phyloP scores from a whole-genome alignment of 441 rosid species.

The Aquilaria agallochum region DNA sequence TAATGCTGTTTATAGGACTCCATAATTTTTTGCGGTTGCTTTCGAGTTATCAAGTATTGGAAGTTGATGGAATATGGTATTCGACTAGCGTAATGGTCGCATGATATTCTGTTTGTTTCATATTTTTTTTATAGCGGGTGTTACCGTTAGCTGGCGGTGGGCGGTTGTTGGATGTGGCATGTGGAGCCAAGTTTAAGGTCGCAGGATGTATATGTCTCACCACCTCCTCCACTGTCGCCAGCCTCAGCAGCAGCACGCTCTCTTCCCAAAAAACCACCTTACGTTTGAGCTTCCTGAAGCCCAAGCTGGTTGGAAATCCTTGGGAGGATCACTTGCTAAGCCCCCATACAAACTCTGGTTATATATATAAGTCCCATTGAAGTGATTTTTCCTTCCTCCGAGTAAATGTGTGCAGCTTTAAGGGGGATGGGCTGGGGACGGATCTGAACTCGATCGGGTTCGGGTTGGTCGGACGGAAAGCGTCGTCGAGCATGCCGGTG shows the following conservation, averaged over 20 bases:
- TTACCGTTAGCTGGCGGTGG: no score
- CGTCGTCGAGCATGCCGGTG: conserved; percentile 86
- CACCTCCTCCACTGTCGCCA: conserved; percentile 53
- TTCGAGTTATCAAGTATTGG: no score
- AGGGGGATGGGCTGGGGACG: conserved; percentile 75
- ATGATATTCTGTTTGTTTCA: no score
- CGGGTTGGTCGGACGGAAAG: conserved; percentile 84
- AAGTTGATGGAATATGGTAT: no score
- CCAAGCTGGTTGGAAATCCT: conserved; percentile 53
- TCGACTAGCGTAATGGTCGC: no score
- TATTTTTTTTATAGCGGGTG: no score
- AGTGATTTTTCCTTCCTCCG: neutral
- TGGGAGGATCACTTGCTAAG: conserved; percentile 66
- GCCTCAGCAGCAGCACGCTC: conserved; percentile 51
- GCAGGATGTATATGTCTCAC: conserved; percentile 17
- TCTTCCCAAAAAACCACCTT: conserved; percentile 30
- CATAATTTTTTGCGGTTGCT: no score
- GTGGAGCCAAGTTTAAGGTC: no score
- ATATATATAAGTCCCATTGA: neutral
- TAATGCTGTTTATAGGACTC: no score
- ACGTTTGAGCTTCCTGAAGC: conserved; percentile 50
- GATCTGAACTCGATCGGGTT: conserved; percentile 83
- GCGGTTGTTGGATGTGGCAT: no score
- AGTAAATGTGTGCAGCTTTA: conserved; percentile 40
- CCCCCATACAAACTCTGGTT: neutral